These are phyloP conservation scores for Cladosporium sp. DNA, from an alignment of 2,329 filamentous ascomycete genomes.

Conservation along the genomic window DNA sequence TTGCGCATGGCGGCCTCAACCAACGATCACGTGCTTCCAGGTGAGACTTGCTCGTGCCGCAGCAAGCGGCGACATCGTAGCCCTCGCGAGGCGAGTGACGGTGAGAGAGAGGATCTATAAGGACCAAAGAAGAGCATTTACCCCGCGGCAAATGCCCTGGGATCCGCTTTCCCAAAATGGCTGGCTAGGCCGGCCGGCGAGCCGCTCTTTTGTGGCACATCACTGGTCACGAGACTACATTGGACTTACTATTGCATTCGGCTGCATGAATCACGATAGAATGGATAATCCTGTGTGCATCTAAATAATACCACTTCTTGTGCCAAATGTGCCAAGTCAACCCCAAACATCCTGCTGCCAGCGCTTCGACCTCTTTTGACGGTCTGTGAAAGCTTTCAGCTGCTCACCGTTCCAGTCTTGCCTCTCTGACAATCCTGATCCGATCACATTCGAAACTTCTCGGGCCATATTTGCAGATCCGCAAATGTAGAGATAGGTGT, in stretches of 20 bases:
- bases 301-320: neutral
- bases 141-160: neutral
- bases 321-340: slow-evolving; percentile 2
- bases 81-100: neutral
- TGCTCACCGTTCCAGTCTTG: slow-evolving; percentile 15
- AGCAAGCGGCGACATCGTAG: neutral
- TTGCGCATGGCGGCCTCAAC: slow-evolving; percentile 18
- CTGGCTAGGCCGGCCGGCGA: no score
- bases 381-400: slow-evolving; percentile 17
- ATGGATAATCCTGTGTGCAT: no score
- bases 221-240: no score
- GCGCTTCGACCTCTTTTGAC: slow-evolving; percentile 20
- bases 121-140: neutral
- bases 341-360: slow-evolving; percentile 25
- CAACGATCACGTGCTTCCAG: neutral
- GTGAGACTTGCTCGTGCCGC: neutral
- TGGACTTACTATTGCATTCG: no score
- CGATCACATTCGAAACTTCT: slow-evolving; percentile 15
- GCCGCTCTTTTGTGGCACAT: no score
- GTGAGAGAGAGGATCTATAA: neutral
- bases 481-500: slow-evolving; percentile 39
- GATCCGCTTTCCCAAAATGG: no score
- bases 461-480: slow-evolving; percentile 38
- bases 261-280: no score
- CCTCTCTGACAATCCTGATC: slow-evolving; percentile 12